Evolutionary conservation across 116 monocot species (phyloP), one percentile per base, ranked within the genome.

Genomic region (Papilionanthe hybrid): DNA sequence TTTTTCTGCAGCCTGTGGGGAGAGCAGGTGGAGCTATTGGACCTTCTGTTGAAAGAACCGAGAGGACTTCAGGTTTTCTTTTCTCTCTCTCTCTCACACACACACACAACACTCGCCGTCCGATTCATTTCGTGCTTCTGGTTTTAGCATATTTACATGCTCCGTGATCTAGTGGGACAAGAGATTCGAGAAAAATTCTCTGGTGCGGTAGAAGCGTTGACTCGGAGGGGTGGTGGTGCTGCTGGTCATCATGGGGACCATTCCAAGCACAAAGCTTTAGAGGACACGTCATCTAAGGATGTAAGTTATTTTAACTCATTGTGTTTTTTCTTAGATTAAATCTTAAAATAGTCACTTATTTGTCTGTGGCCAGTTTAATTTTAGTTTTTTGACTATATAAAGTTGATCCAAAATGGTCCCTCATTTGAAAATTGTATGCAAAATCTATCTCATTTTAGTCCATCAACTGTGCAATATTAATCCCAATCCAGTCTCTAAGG

Each of bases 131-230:
- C 15, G 32, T 32, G 13, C 37, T 9, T 12, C 69, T 71, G 13
- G 37, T 37, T 71, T 68, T 71, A 30, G 32, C 50, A 72, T 42
- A 50, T 47, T 73, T 75, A 41, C 53, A 42, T 43, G 65, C 76
- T 71, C 57, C 63, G 7, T 63, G 22, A 5, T 25, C 9, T 45
- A 74, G 73, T 73, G 37, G 86, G 86, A 48, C 83, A 83, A 53
- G 80, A 83, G 32, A 77, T 86, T 77, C 77, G 77, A 20, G 83
- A 86, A 30, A 79, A 65, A 74, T 83, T 83, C 78, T 72, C 86
- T 12, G 86, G 79, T 29, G 84, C 87, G 20, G 77, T 84, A 65
- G 84, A 80, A 84, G 84, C 87, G 57, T 84, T 84, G 56, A 60
- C 84, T 13, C 78, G 87, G 76, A 87, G 82, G 55, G 72, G 77